Percentiles rank a stretch among this genome's conserved stretches.
Evolutionary conservation across 2,329 filamentous ascomycete genomes (phyloP).

Genomic region (Neonectria faginata): DNA sequence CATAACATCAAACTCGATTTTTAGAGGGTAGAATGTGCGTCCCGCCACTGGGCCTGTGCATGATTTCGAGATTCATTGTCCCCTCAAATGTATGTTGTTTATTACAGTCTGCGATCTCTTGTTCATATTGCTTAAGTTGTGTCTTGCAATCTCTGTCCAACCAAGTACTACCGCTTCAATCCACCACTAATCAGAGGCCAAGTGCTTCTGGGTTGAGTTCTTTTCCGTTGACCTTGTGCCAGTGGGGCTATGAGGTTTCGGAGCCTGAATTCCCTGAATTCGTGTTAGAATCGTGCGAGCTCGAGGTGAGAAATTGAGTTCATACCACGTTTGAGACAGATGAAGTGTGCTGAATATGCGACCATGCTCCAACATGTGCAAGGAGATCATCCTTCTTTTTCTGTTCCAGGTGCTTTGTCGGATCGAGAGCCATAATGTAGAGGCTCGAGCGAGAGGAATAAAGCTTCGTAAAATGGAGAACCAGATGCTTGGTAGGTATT

Average conservation of each 20-base stretch:
- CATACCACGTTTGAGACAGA: background rate
- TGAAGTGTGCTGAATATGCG: background rate
- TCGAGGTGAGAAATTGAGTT: background rate
- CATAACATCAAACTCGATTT: no score
- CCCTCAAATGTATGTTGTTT: no score
- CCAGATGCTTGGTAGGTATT: background rate
- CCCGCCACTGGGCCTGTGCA: no score
- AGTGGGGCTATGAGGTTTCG: background rate
- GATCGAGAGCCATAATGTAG: slow-evolving; percentile 8
- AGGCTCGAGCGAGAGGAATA: background rate
- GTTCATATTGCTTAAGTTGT: no score
- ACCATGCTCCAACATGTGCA: slow-evolving; percentile 15
- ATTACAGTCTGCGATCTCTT: no score
- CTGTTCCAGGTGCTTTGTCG: background rate
- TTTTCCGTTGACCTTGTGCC: background rate
- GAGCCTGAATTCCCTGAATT: background rate
- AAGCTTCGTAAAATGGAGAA: background rate
- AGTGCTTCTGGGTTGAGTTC: no score
- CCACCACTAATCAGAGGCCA: no score
- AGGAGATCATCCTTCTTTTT: slow-evolving; percentile 5
- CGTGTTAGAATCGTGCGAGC: background rate
- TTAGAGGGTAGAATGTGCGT: no score
- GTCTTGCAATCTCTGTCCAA: no score
- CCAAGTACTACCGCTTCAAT: no score
- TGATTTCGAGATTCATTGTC: no score